Base-by-base conservation (phyloP, 2,329 filamentous ascomycete genomes). In the Corniculantispora saksenae region DNA sequence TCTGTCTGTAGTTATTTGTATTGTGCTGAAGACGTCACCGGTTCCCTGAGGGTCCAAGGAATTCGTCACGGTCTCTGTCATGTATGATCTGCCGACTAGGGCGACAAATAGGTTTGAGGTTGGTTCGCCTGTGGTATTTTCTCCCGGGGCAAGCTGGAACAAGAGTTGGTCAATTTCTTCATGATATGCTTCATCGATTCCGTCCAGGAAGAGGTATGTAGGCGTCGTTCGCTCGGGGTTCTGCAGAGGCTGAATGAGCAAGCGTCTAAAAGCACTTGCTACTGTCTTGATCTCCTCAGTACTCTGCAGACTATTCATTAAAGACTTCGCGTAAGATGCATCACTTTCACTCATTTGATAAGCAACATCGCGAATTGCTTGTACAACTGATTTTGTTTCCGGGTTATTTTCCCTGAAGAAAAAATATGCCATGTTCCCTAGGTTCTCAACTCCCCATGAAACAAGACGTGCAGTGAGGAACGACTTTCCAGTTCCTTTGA, bases 351-450 rank as follows among this genome's bases (percentile, higher is more conserved):
- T 80, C 38, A 83, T 74, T 65, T 84, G 81, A 65, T 80, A 82
- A 0, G 82, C 81, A 13, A 83, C 68, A 43, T 82, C 80, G 0
- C 80, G 74, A 6, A 84, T 72, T 1, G 80, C 81, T 61, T 81
- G 79, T 12, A 79, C 74, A 9, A 82, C 75, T 5, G 79, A 82
- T 50, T 80, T 72, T 0, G 80, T 81, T 43, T 81, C 75, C 1
- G 81, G 79, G 61, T 81, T 80, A 66, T 81, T 80, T 60, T 81
- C 78, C 29, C 80, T 78, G 70, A 83, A 83, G 70, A 81, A 84
- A 63, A 82, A 82, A 70, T 82, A 84, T 1, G 74, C 81, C 2
- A 74, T 51, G 12, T 75, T 77, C 0, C 72, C 72, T n/a, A 74
- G 71, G 29, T 75, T 73, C n/a, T 75, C 73, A 4, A 68, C 70